Base-by-base conservation (phyloP, 306 rosid genomes). In the Canavalia ensiformis region DNA sequence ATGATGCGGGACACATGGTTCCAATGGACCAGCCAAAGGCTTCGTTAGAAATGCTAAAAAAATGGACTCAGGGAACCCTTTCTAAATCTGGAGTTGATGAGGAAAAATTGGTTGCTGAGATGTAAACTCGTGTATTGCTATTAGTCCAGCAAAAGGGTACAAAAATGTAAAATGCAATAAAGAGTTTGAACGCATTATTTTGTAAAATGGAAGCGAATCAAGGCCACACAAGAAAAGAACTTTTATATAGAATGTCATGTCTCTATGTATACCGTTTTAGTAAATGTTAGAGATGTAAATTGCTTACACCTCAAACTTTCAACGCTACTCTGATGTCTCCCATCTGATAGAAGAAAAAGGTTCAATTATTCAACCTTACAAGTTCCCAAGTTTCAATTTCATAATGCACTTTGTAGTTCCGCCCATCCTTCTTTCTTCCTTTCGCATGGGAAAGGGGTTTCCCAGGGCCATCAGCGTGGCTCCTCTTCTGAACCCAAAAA, bases 11-110 rank as follows among this genome's bases (percentile, higher is more conserved):
- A 77, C 99, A 95, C 88, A 90, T 95, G 99, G 99, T 95, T 76
- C 99, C 99, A 2, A 95, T 95, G 99, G 99, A 95, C 83, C 99
- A 95, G 81, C 99, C 99, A 12, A 88, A 90, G 91, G 98, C 99
- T 78, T 72, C 99, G 13, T 66, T 95, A 44, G 97, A 88, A 92
- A 95, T 95, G 99, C 84, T 95, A 92, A 88, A 79, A 79, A 89
- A 86, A 86, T 95, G 98, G 99, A 95, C 92, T 72, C 88, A 35
- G 72, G 97, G 98, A 49, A 75, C 85, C 54, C 97, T 95, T 74
- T 82, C 90, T 28, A 82, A 83, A 62, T 69, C 83, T 41, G 85
- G 70, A 50, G 73, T 63, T 47, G 84, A 86, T 46, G 37, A 63
- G 8, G 84, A 84, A 68, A 78, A 68, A 39, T 75, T 86, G 85